Evolutionary conservation across 768 basidiomycete species (phyloP).

Genomic region (Trametes coccinea): DNA sequence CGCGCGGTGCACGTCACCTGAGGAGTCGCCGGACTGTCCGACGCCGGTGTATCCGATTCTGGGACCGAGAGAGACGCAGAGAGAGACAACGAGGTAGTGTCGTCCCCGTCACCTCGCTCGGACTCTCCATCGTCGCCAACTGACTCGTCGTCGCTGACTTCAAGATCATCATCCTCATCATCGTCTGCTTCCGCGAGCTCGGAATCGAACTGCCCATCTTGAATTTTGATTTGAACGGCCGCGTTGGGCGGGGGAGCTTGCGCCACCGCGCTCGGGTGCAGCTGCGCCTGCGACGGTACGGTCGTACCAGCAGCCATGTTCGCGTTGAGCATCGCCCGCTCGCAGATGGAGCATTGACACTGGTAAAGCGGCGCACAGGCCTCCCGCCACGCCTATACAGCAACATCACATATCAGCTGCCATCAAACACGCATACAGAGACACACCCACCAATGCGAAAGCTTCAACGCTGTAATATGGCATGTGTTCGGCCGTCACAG

Average conservation of each 20-base stretch:
- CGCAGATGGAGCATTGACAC: conserved; percentile 73
- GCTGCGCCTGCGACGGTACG: conserved; percentile 30
- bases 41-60: conserved; percentile 16
- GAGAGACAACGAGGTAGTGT: conserved; percentile 6
- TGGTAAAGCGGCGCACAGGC: conserved; percentile 71
- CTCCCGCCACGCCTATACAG: conserved; percentile 68
- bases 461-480: conserved; percentile 61
- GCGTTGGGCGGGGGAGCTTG: conserved; percentile 1
- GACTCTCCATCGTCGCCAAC: conserved; percentile 33
- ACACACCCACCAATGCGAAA: conserved; percentile 50
- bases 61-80: conserved; percentile 18
- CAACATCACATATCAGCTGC: not conserved
- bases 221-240: conserved; percentile 28
- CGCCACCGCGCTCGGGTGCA: conserved; percentile 6
- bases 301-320: conserved; percentile 45
- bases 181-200: conserved; percentile 18
- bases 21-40: not conserved
- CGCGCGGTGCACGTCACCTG: conserved; percentile 4
- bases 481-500: conserved; percentile 53
- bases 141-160: conserved; percentile 31
- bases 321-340: conserved; percentile 58
- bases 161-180: conserved; percentile 21
- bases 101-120: conserved; percentile 36
- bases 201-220: conserved; percentile 20
- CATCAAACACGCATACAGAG: not conserved